These are phyloP conservation scores for Picea engelmannii DNA, from an alignment of 83 land plant genomes.

Conservation along the genomic window DNA sequence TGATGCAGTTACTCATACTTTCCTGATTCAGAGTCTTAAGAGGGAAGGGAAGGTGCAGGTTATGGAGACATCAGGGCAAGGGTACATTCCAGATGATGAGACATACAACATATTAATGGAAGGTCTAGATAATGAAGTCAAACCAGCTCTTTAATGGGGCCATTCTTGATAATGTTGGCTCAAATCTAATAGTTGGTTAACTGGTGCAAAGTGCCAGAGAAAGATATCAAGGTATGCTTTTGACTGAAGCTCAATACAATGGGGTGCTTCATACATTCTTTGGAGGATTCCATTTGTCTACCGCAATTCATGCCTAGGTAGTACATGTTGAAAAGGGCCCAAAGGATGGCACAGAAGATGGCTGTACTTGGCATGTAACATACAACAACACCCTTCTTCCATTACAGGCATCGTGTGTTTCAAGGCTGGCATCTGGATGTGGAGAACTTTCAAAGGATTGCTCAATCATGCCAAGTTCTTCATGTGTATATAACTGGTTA, in stretches of 20 bases:
- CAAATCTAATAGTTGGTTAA: neutral
- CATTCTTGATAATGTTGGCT: neutral
- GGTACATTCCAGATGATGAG: neutral
- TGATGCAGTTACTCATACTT: conserved; percentile 38
- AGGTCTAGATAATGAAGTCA: neutral
- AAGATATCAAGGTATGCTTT: neutral
- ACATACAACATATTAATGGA: neutral
- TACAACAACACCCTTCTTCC: neutral
- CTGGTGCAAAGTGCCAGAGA: neutral
- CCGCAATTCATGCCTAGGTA: neutral
- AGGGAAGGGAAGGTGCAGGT: neutral
- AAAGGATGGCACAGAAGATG: neutral
- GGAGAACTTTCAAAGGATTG: neutral
- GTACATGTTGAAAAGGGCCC: neutral
- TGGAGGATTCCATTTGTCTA: neutral
- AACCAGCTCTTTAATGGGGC: neutral
- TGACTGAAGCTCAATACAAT: neutral
- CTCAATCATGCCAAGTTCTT: neutral
- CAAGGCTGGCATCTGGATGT: neutral
- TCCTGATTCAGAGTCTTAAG: conserved; percentile 25
- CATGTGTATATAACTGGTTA: neutral
- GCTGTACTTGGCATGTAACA: neutral
- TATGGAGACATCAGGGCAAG: neutral
- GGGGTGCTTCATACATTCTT: neutral
- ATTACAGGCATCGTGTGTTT: neutral